Conservation (phyloP, 495 filamentous ascomycete species). For the Aspergillus nanangensis region DNA sequence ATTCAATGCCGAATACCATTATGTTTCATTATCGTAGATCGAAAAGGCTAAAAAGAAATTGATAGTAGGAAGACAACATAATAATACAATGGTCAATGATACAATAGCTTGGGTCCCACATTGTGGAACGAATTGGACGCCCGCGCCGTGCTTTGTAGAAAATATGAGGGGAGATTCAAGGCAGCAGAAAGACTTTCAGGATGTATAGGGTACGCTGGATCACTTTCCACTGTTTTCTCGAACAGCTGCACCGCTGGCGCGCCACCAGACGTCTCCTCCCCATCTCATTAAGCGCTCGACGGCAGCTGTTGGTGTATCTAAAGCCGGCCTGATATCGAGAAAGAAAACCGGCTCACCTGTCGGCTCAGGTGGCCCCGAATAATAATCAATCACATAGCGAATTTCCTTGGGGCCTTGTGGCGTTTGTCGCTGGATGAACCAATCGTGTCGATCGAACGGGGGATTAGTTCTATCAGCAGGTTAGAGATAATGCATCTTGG, state of each 20-base stretch:
- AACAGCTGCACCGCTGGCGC: slow-evolving; percentile 68
- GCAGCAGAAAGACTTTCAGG: background rate
- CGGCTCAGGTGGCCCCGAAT: slow-evolving; percentile 79
- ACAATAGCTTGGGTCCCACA: background rate
- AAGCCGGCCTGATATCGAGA: slow-evolving; percentile 90
- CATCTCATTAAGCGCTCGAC: slow-evolving; percentile 82
- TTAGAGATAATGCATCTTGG: too few relatives aligned
- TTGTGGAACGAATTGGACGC: slow-evolving; percentile 15
- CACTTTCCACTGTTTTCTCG: slow-evolving; percentile 36
- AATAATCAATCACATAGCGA: slow-evolving; percentile 97
- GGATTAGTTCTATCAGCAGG: slow-evolving; percentile 56
- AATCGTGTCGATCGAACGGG: slow-evolving; percentile 98
- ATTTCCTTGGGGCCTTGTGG: slow-evolving; percentile 66
- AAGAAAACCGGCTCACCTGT: slow-evolving; percentile 94
- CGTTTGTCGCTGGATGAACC: slow-evolving; percentile 74
- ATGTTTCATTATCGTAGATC: background rate
- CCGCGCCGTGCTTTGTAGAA: slow-evolving; percentile 23
- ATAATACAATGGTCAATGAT: background rate
- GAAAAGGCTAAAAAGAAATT: background rate
- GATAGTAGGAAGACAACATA: background rate
- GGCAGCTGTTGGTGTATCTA: slow-evolving; percentile 76
- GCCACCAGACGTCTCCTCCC: slow-evolving; percentile 92
- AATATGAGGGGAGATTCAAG: slow-evolving; percentile 21
- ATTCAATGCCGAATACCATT: too few relatives aligned
- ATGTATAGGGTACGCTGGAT: background rate